Conservation (phyloP, 2,329 filamentous ascomycete species). For the Rutstroemia sp. region DNA sequence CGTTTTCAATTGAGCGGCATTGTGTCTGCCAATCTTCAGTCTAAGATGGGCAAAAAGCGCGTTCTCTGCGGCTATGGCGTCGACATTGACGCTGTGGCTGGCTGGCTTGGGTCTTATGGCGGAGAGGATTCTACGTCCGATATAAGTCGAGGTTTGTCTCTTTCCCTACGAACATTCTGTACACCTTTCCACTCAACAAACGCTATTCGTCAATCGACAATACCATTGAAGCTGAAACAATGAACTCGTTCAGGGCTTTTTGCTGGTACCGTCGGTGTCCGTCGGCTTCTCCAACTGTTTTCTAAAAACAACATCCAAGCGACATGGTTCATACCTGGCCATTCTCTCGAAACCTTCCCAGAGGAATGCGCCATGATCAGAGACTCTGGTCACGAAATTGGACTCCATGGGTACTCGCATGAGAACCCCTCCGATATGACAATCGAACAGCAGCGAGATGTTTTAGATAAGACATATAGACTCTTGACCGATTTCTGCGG, state of each 20-base stretch:
- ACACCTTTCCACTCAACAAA: background rate
- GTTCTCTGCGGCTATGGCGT: slow-evolving; percentile 57
- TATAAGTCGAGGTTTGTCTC: slow-evolving; percentile 54
- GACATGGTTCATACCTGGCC: slow-evolving; percentile 58
- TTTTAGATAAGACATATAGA: slow-evolving; percentile 66
- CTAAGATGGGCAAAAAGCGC: slow-evolving; percentile 39
- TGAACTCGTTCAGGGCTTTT: slow-evolving; percentile 43
- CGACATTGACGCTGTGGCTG: slow-evolving; percentile 69
- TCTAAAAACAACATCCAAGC: slow-evolving; percentile 66
- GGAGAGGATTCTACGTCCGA: slow-evolving; percentile 66
- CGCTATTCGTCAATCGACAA: background rate
- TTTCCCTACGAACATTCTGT: background rate
- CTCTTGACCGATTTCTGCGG: slow-evolving; percentile 65
- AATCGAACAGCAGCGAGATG: slow-evolving; percentile 65
- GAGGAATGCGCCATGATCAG: slow-evolving; percentile 55
- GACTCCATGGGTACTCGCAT: slow-evolving; percentile 66
- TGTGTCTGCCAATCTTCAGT: background rate
- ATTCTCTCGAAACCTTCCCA: slow-evolving; percentile 58
- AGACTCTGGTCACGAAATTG: slow-evolving; percentile 57
- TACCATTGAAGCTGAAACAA: background rate
- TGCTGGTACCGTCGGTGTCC: slow-evolving; percentile 59
- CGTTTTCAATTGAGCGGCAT: background rate
- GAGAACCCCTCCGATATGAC: slow-evolving; percentile 67
- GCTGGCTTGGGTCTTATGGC: slow-evolving; percentile 69
- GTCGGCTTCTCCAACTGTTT: slow-evolving; percentile 62